Base-by-base conservation (phyloP, 2,329 filamentous ascomycete genomes). In the Exophiala viscosa region DNA sequence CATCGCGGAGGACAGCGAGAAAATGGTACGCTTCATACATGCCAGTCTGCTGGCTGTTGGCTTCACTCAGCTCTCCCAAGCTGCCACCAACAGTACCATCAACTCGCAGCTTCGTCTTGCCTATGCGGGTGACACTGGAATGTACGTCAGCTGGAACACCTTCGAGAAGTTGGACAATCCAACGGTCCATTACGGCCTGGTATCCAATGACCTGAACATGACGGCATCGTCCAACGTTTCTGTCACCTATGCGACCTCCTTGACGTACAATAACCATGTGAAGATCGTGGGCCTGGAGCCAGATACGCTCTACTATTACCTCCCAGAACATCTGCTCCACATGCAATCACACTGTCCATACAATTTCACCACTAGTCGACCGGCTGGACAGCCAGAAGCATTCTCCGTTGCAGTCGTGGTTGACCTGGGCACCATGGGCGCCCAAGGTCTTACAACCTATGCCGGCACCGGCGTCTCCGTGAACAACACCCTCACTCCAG, bases 401-500 rank as follows among this genome's bases (percentile, higher is more conserved):
- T 79, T 79, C 61, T 69, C 67, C 5, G 65, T 78, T 11, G 75
- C 73, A 14, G 71, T 79, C 2, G 55, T 79, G 32, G 76, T 76
- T 55, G 77, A 80, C 54, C 78, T 80, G 76, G 77, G 77, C 8
- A 78, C 78, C 65, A 78, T 74, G 39, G 78, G 78, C 44, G 76
- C 75, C 14, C 63, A 67, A 1, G 76, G 76, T 10, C 78, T 76
- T 13, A 36, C 44, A 35, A 18, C 44, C 5, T 34, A 15, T 5
- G 13, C 44, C 15, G 31, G 32, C 5, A 35, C 18, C 10, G 13
- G 28, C 2, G 70, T 71, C 64, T 46, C 17, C 14, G 32, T 33
- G 14, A 46, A 36, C 11, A 23, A 35, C 31, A 34, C 18, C 31
- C 28, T 36, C 32, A 18, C 14, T 4, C 44, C 44, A 13, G 44